A percentile compares a stretch with the other conserved stretches of the same genome.
These are phyloP conservation scores for Gossypium thurberi DNA, from an alignment of 345 rosid species.

Conservation along the genomic window DNA sequence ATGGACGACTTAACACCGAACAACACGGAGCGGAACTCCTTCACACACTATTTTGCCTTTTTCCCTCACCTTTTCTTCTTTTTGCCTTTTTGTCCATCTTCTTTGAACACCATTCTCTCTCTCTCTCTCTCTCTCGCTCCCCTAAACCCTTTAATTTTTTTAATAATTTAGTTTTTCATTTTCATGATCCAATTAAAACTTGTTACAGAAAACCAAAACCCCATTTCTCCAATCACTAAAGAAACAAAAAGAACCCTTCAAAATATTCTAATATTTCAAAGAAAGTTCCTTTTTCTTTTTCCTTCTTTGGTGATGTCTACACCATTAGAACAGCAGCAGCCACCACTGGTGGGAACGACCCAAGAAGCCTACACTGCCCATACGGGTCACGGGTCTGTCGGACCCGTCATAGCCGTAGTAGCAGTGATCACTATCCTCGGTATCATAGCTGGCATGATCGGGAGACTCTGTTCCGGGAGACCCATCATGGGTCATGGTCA, in stretches of 20 bases:
- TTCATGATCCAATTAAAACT: background rate
- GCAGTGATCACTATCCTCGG: constrained; percentile 54
- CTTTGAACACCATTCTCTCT: background rate
- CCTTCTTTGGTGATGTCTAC: constrained; percentile 24
- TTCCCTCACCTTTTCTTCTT: background rate
- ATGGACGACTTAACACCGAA: background rate
- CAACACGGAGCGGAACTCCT: background rate
- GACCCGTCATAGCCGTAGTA: constrained; percentile 58
- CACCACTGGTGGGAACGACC: constrained; percentile 24
- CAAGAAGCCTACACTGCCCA: constrained; percentile 33
- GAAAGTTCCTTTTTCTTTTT: background rate
- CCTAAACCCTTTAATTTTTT: background rate
- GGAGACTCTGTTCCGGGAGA: constrained; percentile 57
- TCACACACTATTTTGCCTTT: background rate
- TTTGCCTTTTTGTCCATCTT: background rate
- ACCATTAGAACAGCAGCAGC: constrained; percentile 36
- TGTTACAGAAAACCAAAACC: background rate
- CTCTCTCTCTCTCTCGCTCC: background rate
- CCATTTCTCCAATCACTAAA: background rate
- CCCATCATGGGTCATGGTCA: constrained; percentile 43
- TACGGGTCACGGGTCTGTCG: constrained; percentile 47
- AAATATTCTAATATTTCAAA: background rate
- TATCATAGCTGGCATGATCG: constrained; percentile 55
- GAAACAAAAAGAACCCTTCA: background rate
- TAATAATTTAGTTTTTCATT: background rate